Evolutionary conservation across 176 grass and related monocot species (phyloP).

Genomic region (Bothriochloa decipiens): DNA sequence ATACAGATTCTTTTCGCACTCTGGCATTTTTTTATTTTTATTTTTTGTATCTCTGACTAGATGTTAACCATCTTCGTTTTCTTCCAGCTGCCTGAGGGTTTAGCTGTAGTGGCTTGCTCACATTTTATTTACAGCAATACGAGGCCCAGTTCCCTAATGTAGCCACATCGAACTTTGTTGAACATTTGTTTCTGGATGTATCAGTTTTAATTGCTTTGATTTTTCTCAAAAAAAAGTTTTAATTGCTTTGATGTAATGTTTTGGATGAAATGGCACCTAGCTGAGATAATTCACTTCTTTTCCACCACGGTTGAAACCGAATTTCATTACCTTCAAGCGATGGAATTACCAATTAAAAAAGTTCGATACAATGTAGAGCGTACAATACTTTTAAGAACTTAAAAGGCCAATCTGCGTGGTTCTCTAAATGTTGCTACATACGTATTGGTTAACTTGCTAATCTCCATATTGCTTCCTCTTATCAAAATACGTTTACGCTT

Average conservation of each 20-base stretch:
- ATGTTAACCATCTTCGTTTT: constrained; percentile 49
- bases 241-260: not conserved
- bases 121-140: constrained; percentile 26
- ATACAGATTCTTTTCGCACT: constrained; percentile 51
- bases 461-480: not conserved
- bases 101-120: constrained; percentile 45
- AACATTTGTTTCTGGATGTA: not conserved
- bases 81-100: constrained; percentile 20
- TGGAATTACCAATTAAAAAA: not conserved
- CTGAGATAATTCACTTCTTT: not conserved
- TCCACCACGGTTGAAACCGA: not conserved
- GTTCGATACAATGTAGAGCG: no score
- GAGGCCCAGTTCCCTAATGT: constrained; percentile 11
- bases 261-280: not conserved
- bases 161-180: not conserved
- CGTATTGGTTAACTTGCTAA: no score
- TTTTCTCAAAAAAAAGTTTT: no score
- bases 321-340: not conserved
- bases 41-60: constrained; percentile 38
- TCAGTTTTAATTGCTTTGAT: no score
- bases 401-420: no score
- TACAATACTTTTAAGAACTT: no score
- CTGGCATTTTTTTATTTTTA: constrained; percentile 50
- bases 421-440: no score
- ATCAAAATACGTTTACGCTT: not conserved